phyloP scores from a whole-genome alignment of 305 asterid species.

The Fraxinus xanthoxyloides region DNA sequence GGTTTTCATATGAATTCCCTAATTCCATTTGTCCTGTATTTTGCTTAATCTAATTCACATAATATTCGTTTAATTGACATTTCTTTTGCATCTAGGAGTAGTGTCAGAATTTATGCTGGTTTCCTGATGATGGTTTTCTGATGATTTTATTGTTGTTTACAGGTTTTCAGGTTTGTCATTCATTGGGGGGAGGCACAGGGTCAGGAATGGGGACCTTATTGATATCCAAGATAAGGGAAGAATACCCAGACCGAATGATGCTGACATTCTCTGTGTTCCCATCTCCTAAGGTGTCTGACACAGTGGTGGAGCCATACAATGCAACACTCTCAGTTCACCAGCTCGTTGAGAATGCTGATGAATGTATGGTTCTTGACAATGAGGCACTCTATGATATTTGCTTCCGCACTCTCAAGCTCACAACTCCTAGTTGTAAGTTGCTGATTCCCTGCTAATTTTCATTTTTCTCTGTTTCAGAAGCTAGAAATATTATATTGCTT shows the following conservation, averaged over 20 bases:
- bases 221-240: slow-evolving; percentile 44
- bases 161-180: slow-evolving; percentile 31
- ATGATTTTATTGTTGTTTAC: background rate
- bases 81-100: background rate
- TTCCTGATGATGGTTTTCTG: background rate
- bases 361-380: slow-evolving; percentile 12
- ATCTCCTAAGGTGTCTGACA: slow-evolving; percentile 38
- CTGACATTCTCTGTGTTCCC: slow-evolving; percentile 41
- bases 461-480: background rate
- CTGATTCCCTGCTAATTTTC: slow-evolving; percentile 2
- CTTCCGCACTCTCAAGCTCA: slow-evolving; percentile 39
- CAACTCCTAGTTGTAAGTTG: slow-evolving; percentile 38
- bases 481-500: background rate
- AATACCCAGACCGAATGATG: slow-evolving; percentile 48
- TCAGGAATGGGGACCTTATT: slow-evolving; percentile 45
- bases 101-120: background rate
- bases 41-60: background rate
- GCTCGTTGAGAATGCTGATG: slow-evolving; percentile 41
- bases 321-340: slow-evolving; percentile 40
- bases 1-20: background rate
- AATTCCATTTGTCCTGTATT: background rate
- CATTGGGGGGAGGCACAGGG: slow-evolving; percentile 46
- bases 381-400: slow-evolving; percentile 34
- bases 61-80: background rate
- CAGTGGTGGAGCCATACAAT: slow-evolving; percentile 39